Evolutionary conservation across 129 eudicot species (phyloP).

Genomic region (Ambrosia trifida): DNA sequence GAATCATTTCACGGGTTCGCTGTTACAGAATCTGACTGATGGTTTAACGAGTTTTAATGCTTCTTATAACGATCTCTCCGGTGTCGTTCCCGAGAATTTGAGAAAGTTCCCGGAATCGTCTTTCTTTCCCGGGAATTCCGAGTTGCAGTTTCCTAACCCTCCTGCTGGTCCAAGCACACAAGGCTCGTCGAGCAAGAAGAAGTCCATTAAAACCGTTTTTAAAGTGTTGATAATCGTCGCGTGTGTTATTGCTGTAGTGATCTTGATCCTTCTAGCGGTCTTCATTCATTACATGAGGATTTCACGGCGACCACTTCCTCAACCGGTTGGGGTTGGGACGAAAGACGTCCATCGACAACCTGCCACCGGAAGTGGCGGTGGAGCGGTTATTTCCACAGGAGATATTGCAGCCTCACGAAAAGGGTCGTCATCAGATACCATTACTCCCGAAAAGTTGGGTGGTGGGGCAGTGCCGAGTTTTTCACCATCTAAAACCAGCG

Average conservation of each 20-base stretch:
- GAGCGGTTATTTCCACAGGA: slow-evolving; percentile 60
- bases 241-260: slow-evolving; percentile 62
- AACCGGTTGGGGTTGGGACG: slow-evolving; percentile 38
- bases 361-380: slow-evolving; percentile 48
- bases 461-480: slow-evolving; percentile 60
- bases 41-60: slow-evolving; percentile 74
- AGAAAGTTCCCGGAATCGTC: slow-evolving; percentile 79
- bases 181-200: slow-evolving; percentile 40
- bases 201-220: slow-evolving; percentile 53
- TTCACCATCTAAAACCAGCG: slow-evolving; percentile 87
- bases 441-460: slow-evolving; percentile 68
- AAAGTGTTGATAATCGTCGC: slow-evolving; percentile 67
- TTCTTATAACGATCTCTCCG: slow-evolving; percentile 84
- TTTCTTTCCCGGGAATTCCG: slow-evolving; percentile 96
- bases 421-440: slow-evolving; percentile 73
- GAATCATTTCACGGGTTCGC: slow-evolving; percentile 71
- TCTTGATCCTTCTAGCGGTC: slow-evolving; percentile 70
- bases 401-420: slow-evolving; percentile 64
- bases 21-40: slow-evolving; percentile 58
- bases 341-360: slow-evolving; percentile 50
- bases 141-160: slow-evolving; percentile 71
- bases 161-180: slow-evolving; percentile 50
- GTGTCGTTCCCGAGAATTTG: slow-evolving; percentile 89
- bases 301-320: slow-evolving; percentile 55
- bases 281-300: slow-evolving; percentile 61